Base-by-base conservation (phyloP, 2,329 filamentous ascomycete genomes). In the Arthrobotrys pseudoclavata region DNA sequence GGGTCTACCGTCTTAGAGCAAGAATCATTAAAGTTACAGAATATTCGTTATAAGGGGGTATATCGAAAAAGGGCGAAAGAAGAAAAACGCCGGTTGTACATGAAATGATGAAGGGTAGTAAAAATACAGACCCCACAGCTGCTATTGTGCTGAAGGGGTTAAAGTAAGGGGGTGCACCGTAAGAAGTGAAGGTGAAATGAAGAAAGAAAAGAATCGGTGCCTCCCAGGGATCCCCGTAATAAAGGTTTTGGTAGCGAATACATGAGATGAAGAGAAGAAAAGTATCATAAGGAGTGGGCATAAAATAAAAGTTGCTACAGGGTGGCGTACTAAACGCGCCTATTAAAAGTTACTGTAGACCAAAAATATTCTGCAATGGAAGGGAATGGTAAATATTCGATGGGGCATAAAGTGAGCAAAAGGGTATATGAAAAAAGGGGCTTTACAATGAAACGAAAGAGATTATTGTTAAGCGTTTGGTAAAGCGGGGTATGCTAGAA, bases 391-490 rank as follows among this genome's bases (percentile, higher is more conserved):
- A 47, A 66, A 60, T n/a, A 37, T 52, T 52, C 9, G 31, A 63
- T 40, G 34, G 61, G 55, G 63, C 50, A 34, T 69, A 61, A 70
- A 31, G n/a, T n/a, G n/a, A 4, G 48, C 10, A 7, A 52, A 70
- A 67, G 72, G 72, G 72, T 76, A 76, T 76, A 66, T 50, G 40
- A 13, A 55, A 53, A 67, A 76, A 70, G 24, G 24, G 45, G 34
- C 4, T 50, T 63, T 53, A 76, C 66, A 76, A 53, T 10, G 66
- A 69, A 69, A 34, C 66, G 64, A 76, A 69, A 20, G n/a, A n/a
- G 42, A 18, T 22, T 60, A 50, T 45, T 57, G 29, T 40, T 15
- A 40, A 10, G 40, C 20, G 26, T 48, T 48, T 15, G 3, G 6
- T 31, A 29, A 42, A 60, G 42, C 57, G 34, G 22, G 12, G 61